Percentiles rank a stretch among this genome's conserved stretches.
Evolutionary conservation across 202 grass and related monocot species (phyloP).

Genomic region (Tripidium arundinaceum): DNA sequence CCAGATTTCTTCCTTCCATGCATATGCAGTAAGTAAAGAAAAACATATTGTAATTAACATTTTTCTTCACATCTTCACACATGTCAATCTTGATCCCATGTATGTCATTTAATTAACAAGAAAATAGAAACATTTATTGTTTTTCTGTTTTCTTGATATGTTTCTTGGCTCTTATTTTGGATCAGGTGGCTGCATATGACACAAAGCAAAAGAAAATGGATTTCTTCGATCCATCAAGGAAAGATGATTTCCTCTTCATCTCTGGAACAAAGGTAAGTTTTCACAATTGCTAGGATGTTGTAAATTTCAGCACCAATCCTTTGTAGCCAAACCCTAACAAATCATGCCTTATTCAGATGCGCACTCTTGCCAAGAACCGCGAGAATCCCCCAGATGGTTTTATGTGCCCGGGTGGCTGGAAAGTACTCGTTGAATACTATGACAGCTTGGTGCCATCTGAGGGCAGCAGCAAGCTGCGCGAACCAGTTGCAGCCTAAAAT

Average conservation of each 20-base stretch:
- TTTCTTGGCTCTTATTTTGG: constrained; percentile 2
- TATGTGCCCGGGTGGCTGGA: constrained; percentile 97
- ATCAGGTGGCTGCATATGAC: constrained; percentile 95
- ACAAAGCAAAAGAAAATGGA: constrained; percentile 80
- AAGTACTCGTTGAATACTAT: constrained; percentile 91
- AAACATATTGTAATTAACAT: neutral
- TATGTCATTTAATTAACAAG: neutral
- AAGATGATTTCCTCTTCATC: constrained; percentile 96
- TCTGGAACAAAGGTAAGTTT: constrained; percentile 92
- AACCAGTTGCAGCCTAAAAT: constrained; percentile 73
- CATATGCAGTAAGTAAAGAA: neutral
- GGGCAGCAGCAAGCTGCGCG: constrained; percentile 48
- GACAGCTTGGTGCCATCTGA: constrained; percentile 55
- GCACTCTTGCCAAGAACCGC: constrained; percentile 79
- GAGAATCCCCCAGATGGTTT: constrained; percentile 88
- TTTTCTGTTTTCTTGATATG: constrained; percentile 10
- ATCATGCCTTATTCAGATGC: constrained; percentile 55
- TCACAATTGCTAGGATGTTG: neutral
- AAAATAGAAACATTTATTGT: neutral
- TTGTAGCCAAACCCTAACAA: constrained; percentile 20
- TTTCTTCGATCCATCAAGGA: constrained; percentile 93
- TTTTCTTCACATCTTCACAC: neutral
- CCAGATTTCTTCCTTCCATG: neutral
- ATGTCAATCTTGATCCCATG: constrained; percentile 4
- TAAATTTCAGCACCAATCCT: neutral